These are phyloP conservation scores for Cystoderma amianthinum DNA, from an alignment of 768 basidiomycete species.

Conservation along the genomic window DNA sequence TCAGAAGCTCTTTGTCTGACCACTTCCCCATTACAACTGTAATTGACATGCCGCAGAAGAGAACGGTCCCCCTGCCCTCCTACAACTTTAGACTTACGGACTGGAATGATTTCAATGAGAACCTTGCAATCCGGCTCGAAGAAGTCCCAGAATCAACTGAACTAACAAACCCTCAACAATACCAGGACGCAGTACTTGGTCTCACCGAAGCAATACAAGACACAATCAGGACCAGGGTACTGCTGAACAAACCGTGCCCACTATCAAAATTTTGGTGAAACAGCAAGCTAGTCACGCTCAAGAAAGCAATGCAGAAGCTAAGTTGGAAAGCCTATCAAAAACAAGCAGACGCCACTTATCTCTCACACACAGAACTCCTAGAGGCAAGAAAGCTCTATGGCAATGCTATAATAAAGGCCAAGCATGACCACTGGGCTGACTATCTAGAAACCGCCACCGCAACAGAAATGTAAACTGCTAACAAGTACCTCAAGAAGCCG, in stretches of 20 bases:
- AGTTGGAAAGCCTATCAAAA: constrained; percentile 3
- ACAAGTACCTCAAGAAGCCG: constrained; percentile 7
- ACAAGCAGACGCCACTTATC: constrained; percentile 7
- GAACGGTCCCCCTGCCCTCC: neutral
- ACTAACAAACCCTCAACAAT: neutral
- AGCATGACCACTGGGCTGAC: constrained; percentile 15
- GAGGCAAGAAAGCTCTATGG: constrained; percentile 9
- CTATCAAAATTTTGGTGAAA: constrained; percentile 10
- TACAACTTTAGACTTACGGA: constrained; percentile 8
- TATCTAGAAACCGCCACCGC: constrained; percentile 15
- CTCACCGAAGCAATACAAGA: constrained; percentile 1
- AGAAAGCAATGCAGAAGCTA: constrained; percentile 8
- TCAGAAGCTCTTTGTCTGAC: constrained; percentile 17
- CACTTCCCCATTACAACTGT: constrained; percentile 27
- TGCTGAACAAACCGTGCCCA: constrained; percentile 5
- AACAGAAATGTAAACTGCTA: constrained; percentile 11
- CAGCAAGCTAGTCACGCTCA: constrained; percentile 12
- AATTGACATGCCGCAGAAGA: constrained; percentile 13
- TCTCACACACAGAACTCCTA: constrained; percentile 10
- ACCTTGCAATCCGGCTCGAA: constrained; percentile 4
- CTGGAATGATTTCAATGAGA: constrained; percentile 18
- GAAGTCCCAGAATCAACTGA: neutral
- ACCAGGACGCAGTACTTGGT: neutral
- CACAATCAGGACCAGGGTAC: constrained; percentile 4
- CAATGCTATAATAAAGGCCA: constrained; percentile 9